Percentiles rank a stretch among this genome's conserved stretches.
Conservation (phyloP, 148 eudicot genomes). For the Vaccinium myrtillus region DNA sequence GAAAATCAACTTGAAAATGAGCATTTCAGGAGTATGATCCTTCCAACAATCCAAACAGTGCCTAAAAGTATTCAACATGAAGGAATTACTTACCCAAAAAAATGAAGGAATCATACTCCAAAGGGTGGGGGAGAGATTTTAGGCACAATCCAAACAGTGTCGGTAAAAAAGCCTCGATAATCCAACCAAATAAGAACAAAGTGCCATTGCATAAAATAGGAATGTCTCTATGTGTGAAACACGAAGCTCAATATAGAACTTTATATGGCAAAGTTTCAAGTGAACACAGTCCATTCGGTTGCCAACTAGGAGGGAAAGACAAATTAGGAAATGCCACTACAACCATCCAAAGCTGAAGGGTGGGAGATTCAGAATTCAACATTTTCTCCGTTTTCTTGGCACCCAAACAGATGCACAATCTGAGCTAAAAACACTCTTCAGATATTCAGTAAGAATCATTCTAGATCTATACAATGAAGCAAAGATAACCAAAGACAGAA, state of each 20-base stretch:
- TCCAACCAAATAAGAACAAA: not conserved
- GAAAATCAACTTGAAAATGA: not conserved
- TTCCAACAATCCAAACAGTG: not conserved
- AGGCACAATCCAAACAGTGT: too few species aligned
- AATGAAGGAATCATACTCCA: not conserved
- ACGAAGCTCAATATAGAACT: not conserved
- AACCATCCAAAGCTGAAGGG: constrained; percentile 3
- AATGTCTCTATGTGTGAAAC: not conserved
- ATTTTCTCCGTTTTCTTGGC: not conserved
- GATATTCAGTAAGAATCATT: not conserved
- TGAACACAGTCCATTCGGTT: not conserved
- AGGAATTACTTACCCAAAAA: not conserved
- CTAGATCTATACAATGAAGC: not conserved
- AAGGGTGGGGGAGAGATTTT: too few species aligned
- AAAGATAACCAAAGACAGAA: not conserved
- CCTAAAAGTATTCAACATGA: not conserved
- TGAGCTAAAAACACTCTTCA: not conserved
- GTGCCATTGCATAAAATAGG: not conserved
- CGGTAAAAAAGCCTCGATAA: not conserved
- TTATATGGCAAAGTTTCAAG: not conserved
- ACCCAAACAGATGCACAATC: constrained; percentile 7
- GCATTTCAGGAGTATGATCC: not conserved
- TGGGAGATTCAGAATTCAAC: not conserved
- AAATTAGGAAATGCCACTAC: not conserved
- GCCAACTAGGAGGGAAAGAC: not conserved